A percentile compares a stretch with the other conserved stretches of the same genome.
phyloP scores from a whole-genome alignment of 139 green algal species.

The Choricystis sp. region DNA sequence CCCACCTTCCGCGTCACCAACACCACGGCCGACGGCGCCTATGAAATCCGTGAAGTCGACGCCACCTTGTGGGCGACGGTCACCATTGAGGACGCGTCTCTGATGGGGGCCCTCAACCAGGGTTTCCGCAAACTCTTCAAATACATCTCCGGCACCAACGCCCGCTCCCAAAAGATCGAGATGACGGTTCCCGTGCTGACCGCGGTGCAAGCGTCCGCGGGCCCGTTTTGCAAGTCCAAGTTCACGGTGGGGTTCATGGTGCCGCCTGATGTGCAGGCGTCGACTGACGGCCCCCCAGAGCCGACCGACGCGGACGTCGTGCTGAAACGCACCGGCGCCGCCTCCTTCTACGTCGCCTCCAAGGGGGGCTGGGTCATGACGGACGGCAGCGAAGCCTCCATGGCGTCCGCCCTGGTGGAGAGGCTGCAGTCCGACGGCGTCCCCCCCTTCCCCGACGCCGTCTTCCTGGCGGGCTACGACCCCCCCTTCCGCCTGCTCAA shows the following conservation, averaged over 20 bases:
- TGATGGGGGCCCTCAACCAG: background rate
- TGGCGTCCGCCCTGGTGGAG: background rate
- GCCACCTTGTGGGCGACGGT: background rate
- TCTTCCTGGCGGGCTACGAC: slow-evolving; percentile 10
- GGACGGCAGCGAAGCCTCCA: background rate
- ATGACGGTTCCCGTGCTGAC: background rate
- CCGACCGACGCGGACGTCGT: background rate
- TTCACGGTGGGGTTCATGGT: background rate
- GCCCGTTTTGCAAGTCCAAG: background rate
- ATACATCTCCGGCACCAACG: background rate
- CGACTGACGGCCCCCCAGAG: no score
- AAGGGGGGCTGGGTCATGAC: background rate
- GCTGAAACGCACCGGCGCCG: background rate
- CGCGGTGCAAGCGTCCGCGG: background rate
- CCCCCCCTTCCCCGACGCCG: background rate
- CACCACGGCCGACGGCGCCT: background rate
- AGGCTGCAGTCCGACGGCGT: background rate
- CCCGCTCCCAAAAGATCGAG: background rate
- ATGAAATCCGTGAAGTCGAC: background rate
- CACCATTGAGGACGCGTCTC: background rate
- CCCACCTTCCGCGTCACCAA: background rate
- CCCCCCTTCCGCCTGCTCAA: slow-evolving; percentile 8
- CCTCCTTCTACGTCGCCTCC: background rate
- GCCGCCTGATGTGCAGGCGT: background rate
- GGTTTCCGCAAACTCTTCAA: background rate